Evolutionary conservation across 2,329 filamentous ascomycete species (phyloP).

Genomic region (Remersonia thermophila): DNA sequence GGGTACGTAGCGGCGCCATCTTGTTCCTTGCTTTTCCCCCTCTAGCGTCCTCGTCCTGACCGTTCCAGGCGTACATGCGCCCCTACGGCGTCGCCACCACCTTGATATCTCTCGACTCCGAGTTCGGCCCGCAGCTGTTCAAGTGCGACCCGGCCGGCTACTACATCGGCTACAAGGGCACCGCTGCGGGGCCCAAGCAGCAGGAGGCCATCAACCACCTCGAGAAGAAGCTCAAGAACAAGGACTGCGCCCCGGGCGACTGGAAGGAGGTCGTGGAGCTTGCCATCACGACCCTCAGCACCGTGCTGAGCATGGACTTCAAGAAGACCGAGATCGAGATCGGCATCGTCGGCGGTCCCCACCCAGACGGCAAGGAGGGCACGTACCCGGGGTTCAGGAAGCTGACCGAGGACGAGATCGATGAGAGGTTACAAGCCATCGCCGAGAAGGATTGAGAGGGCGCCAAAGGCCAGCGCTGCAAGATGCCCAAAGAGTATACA

Average conservation of each 20-base stretch:
- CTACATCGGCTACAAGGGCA: conserved; percentile 97
- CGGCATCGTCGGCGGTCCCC: conserved; percentile 86
- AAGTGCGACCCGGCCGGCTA: conserved; percentile 98
- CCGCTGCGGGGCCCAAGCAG: conserved; percentile 92
- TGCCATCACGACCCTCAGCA: conserved; percentile 89
- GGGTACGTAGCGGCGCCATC: conserved; percentile 42
- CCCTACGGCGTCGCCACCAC: conserved; percentile 93
- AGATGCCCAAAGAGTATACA: background rate
- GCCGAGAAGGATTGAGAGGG: conserved; percentile 78
- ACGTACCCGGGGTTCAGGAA: conserved; percentile 70
- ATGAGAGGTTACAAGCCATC: conserved; percentile 94
- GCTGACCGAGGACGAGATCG: conserved; percentile 94
- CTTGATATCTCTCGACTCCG: conserved; percentile 83
- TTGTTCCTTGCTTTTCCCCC: conserved; percentile 4
- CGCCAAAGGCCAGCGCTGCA: too few species aligned
- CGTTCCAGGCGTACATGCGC: conserved; percentile 74
- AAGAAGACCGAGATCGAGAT: conserved; percentile 99
- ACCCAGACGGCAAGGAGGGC: conserved; percentile 70
- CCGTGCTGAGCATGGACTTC: conserved; percentile 95
- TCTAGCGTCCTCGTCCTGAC: conserved; percentile 12
- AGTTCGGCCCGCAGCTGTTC: conserved; percentile 88
- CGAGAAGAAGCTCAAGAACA: conserved; percentile 99
- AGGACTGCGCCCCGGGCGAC: conserved; percentile 78
- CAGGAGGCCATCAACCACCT: conserved; percentile 97
- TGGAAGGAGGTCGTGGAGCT: conserved; percentile 98